Percentiles rank a stretch among this genome's conserved stretches.
Evolutionary conservation across 805 yeast species (phyloP).

Genomic region (Lachancea nothofagi): DNA sequence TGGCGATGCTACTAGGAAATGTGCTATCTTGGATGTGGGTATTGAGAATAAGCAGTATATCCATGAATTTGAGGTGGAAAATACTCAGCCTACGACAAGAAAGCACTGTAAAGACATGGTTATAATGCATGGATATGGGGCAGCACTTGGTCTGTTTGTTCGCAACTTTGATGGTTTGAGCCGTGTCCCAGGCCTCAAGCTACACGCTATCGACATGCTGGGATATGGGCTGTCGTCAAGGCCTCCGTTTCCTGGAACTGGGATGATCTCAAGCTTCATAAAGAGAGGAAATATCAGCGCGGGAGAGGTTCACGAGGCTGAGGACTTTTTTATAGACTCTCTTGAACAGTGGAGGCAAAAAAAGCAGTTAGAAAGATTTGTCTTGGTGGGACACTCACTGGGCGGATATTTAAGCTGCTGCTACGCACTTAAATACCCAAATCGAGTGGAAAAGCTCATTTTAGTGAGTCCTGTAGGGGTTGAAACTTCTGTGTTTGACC

Average conservation of each 20-base stretch:
- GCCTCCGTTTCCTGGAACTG: constrained; percentile 57
- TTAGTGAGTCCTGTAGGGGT: constrained; percentile 70
- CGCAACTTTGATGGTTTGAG: constrained; percentile 56
- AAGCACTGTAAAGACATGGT: constrained; percentile 56
- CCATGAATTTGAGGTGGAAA: constrained; percentile 66
- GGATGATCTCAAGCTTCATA: constrained; percentile 56
- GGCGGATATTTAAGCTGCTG: constrained; percentile 65
- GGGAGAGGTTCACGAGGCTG: constrained; percentile 31
- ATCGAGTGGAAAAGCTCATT: constrained; percentile 45
- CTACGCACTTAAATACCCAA: constrained; percentile 52
- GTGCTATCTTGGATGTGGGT: constrained; percentile 48
- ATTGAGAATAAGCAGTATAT: constrained; percentile 47
- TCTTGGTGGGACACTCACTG: constrained; percentile 61
- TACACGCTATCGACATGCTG: constrained; percentile 80
- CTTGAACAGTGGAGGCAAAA: constrained; percentile 55
- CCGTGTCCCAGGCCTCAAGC: constrained; percentile 50
- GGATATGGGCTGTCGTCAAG: constrained; percentile 91
- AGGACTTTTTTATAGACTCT: constrained; percentile 38
- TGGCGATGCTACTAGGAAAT: constrained; percentile 42
- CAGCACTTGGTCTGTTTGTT: constrained; percentile 80
- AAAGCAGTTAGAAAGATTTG: constrained; percentile 45
- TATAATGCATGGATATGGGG: constrained; percentile 91
- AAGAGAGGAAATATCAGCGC: constrained; percentile 32
- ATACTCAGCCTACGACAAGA: constrained; percentile 62
- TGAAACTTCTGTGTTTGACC: constrained; percentile 45